A percentile compares a stretch with the other conserved stretches of the same genome.
These are phyloP conservation scores for Phytophthora melonis DNA, from an alignment of 352 stramenopile genomes.

Conservation along the genomic window DNA sequence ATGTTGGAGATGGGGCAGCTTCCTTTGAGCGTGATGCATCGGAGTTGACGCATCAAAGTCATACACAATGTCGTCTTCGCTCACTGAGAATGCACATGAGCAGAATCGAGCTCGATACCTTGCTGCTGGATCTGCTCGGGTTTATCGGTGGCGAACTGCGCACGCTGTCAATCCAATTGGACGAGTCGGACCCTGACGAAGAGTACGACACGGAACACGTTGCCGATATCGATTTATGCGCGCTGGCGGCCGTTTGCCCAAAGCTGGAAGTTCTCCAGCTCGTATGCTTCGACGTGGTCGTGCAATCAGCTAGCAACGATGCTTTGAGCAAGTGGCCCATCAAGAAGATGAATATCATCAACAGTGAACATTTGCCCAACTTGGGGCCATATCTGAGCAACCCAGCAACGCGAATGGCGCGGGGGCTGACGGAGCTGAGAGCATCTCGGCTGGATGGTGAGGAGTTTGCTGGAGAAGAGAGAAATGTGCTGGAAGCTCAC, in stretches of 20 bases:
- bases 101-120: neutral
- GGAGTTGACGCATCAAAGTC: neutral
- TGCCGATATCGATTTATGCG: neutral
- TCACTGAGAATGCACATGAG: neutral
- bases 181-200: neutral
- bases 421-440: neutral
- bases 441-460: neutral
- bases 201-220: neutral
- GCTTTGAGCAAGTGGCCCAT: neutral
- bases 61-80: neutral
- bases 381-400: neutral
- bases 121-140: neutral
- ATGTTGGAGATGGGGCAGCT: neutral
- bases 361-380: neutral
- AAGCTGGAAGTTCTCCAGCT: neutral
- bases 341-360: neutral
- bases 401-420: neutral
- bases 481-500: too few relatives aligned
- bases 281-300: neutral
- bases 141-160: neutral
- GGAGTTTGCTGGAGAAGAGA: too few relatives aligned
- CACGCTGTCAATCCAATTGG: neutral
- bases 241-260: neutral
- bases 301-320: neutral
- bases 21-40: neutral